Base-by-base conservation (phyloP, 2,329 filamentous ascomycete genomes). In the Boeremia lycopersici region DNA sequence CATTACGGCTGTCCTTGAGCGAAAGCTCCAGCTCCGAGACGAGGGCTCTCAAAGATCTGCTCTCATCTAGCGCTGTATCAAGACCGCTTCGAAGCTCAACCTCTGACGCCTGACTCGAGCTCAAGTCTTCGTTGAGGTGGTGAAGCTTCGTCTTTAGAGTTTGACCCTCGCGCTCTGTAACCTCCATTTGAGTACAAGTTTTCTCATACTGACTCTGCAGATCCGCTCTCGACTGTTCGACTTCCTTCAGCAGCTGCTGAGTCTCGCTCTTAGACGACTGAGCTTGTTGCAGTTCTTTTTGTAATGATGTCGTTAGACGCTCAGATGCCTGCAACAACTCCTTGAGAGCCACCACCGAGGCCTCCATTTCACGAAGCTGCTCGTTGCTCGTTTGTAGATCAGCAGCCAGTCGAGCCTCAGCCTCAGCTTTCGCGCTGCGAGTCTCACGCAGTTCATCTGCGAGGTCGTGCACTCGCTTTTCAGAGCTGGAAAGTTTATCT, bases 351-450 rank as follows among this genome's bases (percentile, higher is more conserved):
- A 53, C 29, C 34, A 70, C 56, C 15, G 69, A 60, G 4, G 60
- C 31, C 42, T 67, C 61, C 7, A 71, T 59, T 30, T 67, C 62
- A n/a, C 48, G 59, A n/a, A 70, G 61, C 11, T 69, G 59, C 26
- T 56, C 60, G 9, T 52, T 58, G 41, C 61, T 66, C n/a, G 58
- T 53, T 19, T 44, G 51, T 3, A 58, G 23, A 6, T 65, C 59
- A 11, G 44, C 51, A 6, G 54, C 42, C 3, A 65, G 53, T 9
- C 52, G 56, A 4, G 45, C 19, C 25, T 70, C 61, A 3, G 41
- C 44, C 23, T 60, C 59, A 11, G 43, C 46, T 40, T 66, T 68
- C 0, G 60, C 52, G 7, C 48, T 51, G 11, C 52, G 56, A 3
- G 60, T 48, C 5, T 64, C 40, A 4, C 62, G 58, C 9, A 74